Base-by-base conservation (phyloP, 1,284 basidiomycete genomes). In the Tilletia setariae region DNA sequence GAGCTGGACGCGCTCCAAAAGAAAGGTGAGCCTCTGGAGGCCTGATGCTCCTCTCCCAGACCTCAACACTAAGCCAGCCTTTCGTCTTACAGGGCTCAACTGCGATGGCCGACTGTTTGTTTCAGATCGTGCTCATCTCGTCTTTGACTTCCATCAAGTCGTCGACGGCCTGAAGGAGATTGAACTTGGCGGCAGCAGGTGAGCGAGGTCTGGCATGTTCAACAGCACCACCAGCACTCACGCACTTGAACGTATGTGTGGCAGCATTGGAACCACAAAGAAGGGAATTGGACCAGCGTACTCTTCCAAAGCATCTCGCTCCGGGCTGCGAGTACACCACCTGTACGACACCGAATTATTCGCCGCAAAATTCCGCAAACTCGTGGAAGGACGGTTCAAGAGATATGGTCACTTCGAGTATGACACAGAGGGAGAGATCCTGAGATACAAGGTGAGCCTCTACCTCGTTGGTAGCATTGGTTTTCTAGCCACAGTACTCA, bases 111-210 rank as follows among this genome's bases (percentile, higher is more conserved):
- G 96, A 51, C 85, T 98, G 25, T 91, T 97, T 84, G 86, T 98
- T 76, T 98, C 95, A 25, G 94, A 98, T 85, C 90, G 95, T 73
- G 93, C 95, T 1, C 93, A 96, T 76, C 89, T 98, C 73, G 95
- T 98, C 61, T 94, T 98, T 80, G 95, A 98, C 84, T 98, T 98
- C 84, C 95, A 98, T 85, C 95, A 98, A 85, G 96, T 98, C 79
- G 96, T 98, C 49, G 96, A 98, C 80, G 96, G 96, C 19, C 85
- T 98, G 79, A 98, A 98, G 84, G 95, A 98, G 84, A 92, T 94
- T 62, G 95, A 98, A 84, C 88, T 98, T 16, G 96, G 96, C 43
- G 92, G 92, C 21, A 90, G 78, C 68, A 85, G 30, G 40, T 56
- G 46, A 63, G 32, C 35, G 6, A 40, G 35, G 35, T 40, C 35